A percentile compares a stretch with the other conserved stretches of the same genome.
These are phyloP conservation scores for Ganoderma leucocontextum DNA, from an alignment of 1,284 basidiomycete species.

Conservation along the genomic window DNA sequence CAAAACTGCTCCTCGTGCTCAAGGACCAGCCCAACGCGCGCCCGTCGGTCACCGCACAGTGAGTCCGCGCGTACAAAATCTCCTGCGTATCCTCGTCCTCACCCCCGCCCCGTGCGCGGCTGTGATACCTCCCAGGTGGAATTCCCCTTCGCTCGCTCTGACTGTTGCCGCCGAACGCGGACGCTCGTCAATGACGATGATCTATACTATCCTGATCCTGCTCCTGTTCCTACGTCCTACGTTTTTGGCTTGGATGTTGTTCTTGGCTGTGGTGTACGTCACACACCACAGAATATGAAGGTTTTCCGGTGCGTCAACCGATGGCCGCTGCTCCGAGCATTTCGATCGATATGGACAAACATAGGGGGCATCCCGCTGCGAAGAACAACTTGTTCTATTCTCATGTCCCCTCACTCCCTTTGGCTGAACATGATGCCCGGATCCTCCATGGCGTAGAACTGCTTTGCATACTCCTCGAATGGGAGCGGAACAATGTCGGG, in stretches of 20 bases:
- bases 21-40: conserved; percentile 69
- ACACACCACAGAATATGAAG: no score
- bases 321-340: no score
- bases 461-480: conserved; percentile 29
- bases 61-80: conserved; percentile 3
- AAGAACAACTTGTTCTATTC: no score
- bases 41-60: conserved; percentile 36
- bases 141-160: conserved; percentile 13
- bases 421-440: not conserved
- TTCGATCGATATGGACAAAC: no score
- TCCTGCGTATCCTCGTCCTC: not conserved
- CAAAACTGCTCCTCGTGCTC: conserved; percentile 93
- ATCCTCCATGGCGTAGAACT: conserved; percentile 17
- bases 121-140: conserved; percentile 36
- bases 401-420: no score
- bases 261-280: conserved; percentile 6
- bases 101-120: conserved; percentile 22
- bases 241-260: conserved; percentile 29
- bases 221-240: not conserved
- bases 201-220: conserved; percentile 9
- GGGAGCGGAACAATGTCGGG: conserved; percentile 24
- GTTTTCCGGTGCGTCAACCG: no score
- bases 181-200: conserved; percentile 33
- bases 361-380: no score
- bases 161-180: conserved; percentile 24